phyloP scores from a whole-genome alignment of 352 stramenopile genomes.

The Globisporangium polare region DNA sequence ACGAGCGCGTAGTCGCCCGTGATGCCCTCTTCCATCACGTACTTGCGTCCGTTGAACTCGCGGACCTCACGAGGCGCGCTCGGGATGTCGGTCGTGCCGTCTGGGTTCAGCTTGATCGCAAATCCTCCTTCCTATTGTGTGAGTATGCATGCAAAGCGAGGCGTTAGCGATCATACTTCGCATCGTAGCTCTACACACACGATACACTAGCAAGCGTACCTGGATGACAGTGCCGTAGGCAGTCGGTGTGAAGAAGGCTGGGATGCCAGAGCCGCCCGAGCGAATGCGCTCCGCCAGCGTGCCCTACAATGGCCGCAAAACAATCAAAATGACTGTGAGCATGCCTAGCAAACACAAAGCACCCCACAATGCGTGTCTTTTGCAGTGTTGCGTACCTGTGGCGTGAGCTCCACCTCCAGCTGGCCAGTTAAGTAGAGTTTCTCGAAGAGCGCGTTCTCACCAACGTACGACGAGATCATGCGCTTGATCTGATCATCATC shows the following conservation, averaged over 20 bases:
- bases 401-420: conserved; percentile 96
- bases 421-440: conserved; percentile 89
- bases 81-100: conserved; percentile 65
- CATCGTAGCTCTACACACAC: not conserved
- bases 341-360: not conserved
- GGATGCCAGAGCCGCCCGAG: conserved; percentile 92
- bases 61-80: conserved; percentile 68
- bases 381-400: conserved; percentile 49
- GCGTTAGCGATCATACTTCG: not conserved
- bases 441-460: conserved; percentile 95
- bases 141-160: not conserved
- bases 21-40: conserved; percentile 96
- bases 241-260: conserved; percentile 96
- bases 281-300: conserved; percentile 92
- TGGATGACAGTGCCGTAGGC: conserved; percentile 92
- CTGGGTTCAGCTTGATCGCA: conserved; percentile 66
- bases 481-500: conserved; percentile 81
- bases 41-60: conserved; percentile 86
- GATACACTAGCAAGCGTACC: conserved; percentile 13
- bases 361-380: too few species aligned
- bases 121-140: conserved; percentile 58
- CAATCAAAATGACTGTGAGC: not conserved
- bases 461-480: conserved; percentile 96
- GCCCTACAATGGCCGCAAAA: conserved; percentile 31
- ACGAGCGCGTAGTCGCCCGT: conserved; percentile 93